A percentile compares a stretch with the other conserved stretches of the same genome.
Conservation (phyloP, 2,329 filamentous ascomycete genomes). For the Colletotrichum phormii region DNA sequence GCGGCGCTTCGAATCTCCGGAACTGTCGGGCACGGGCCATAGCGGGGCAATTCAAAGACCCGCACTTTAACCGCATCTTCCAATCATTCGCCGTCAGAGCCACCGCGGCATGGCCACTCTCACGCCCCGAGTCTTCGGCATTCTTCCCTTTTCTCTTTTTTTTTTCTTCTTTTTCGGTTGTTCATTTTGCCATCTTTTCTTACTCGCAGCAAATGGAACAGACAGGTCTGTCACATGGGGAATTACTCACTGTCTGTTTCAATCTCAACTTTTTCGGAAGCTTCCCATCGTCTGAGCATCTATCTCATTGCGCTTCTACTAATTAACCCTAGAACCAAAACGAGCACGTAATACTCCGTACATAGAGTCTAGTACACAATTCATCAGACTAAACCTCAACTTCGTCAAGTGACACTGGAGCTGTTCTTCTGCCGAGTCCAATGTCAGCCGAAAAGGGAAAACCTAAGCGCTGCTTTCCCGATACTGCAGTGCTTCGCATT, state of each 20-base stretch:
- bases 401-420: conserved; percentile 9
- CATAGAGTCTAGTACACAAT: not conserved
- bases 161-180: not conserved
- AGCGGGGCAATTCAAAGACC: not conserved
- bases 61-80: not conserved
- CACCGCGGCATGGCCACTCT: not conserved
- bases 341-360: not conserved
- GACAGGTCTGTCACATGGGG: not conserved
- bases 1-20: conserved; percentile 19
- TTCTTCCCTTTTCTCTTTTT: not conserved
- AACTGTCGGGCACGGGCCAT: not conserved
- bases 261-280: not conserved
- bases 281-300: not conserved
- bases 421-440: conserved; percentile 34
- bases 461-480: conserved; percentile 29
- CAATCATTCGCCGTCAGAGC: not conserved
- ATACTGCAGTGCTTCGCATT: conserved; percentile 29
- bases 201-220: not conserved
- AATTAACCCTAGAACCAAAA: not conserved
- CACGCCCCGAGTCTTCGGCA: not conserved
- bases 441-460: conserved; percentile 9
- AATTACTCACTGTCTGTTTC: not conserved
- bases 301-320: not conserved
- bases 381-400: not conserved
- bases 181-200: not conserved